A percentile compares a stretch with the other conserved stretches of the same genome.
Conservation (phyloP, 1,284 basidiomycete genomes). For the Ustilago tritici region DNA sequence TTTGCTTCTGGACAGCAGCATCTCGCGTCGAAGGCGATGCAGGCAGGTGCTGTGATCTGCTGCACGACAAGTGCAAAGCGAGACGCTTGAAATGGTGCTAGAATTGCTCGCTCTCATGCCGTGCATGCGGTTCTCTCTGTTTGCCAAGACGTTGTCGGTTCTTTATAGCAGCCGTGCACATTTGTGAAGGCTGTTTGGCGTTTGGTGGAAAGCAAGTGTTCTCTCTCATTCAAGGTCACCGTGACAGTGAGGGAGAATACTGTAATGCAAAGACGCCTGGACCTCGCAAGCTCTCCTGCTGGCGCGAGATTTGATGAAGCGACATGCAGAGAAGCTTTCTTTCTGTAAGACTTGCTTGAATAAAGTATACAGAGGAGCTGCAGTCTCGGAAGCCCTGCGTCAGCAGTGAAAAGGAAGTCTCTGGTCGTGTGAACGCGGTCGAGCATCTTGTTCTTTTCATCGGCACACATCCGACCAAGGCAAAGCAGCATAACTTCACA, state of each 20-base stretch:
- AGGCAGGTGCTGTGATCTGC: neutral
- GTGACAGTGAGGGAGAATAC: neutral
- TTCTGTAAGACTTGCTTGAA: neutral
- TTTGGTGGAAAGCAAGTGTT: too few species aligned
- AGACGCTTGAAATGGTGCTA: neutral
- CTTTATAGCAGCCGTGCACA: too few species aligned
- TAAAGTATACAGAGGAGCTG: neutral
- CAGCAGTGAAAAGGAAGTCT: neutral
- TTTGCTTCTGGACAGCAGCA: neutral
- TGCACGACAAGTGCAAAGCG: neutral
- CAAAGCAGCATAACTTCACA: neutral
- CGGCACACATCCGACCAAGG: neutral
- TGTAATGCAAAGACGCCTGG: neutral
- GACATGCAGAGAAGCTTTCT: neutral
- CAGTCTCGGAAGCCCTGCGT: neutral
- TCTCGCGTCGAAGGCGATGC: neutral
- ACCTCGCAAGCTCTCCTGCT: neutral
- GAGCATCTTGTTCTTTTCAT: slow-evolving; percentile 1
- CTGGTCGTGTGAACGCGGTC: neutral
- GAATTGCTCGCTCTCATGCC: neutral
- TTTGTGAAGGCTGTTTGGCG: too few species aligned
- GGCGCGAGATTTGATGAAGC: neutral
- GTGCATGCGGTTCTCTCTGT: neutral
- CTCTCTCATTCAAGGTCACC: neutral
- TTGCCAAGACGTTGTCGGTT: neutral